A percentile compares a stretch with the other conserved stretches of the same genome.
These are phyloP conservation scores for Saccharomyces hybrid DNA, from an alignment of 1,139 yeast species.

Conservation along the genomic window DNA sequence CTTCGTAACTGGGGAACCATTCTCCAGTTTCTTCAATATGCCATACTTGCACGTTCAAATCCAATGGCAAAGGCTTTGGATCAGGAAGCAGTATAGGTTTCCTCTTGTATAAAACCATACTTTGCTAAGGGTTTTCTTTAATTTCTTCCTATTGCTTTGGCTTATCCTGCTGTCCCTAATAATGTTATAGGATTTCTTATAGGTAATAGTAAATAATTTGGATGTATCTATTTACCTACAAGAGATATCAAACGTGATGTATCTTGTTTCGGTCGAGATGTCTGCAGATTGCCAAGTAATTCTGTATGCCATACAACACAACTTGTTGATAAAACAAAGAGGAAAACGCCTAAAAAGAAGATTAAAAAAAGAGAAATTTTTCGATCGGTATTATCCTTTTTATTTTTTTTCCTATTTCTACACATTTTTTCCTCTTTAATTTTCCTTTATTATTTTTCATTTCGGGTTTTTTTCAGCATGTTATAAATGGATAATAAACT, in stretches of 20 bases:
- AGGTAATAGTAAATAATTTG: too few relatives aligned
- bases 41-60: slow-evolving; percentile 57
- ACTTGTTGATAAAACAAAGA: too few relatives aligned
- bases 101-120: slow-evolving; percentile 61
- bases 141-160: neutral
- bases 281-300: too few relatives aligned
- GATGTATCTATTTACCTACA: too few relatives aligned
- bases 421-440: neutral
- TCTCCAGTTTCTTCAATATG: slow-evolving; percentile 77
- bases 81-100: slow-evolving; percentile 55
- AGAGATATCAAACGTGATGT: too few relatives aligned
- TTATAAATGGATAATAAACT: neutral
- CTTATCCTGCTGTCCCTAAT: too few relatives aligned
- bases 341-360: neutral
- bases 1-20: slow-evolving; percentile 74
- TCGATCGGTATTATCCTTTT: neutral
- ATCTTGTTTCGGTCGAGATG: too few relatives aligned
- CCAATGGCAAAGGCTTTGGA: slow-evolving; percentile 50
- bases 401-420: slow-evolving; percentile 1
- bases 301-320: too few relatives aligned
- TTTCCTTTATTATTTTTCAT: slow-evolving; percentile 2
- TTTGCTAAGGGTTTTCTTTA: neutral
- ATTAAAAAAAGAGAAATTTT: neutral
- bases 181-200: too few relatives aligned
- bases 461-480: neutral